A percentile compares a stretch with the other conserved stretches of the same genome.
Conservation (phyloP, 345 rosid species). For the Clausena lansium region DNA sequence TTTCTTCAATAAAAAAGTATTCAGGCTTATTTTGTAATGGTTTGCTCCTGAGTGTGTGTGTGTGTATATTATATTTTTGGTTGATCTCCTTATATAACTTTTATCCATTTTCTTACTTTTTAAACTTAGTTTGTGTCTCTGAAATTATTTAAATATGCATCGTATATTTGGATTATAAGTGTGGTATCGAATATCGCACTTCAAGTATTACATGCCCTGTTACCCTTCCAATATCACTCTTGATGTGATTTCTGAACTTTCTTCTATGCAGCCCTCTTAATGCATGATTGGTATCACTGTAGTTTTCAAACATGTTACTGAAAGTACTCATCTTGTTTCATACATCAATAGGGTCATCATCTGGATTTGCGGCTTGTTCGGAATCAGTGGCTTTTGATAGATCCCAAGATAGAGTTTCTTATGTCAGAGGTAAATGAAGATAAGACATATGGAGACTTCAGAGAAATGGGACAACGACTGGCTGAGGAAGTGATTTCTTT, state of each 20-base stretch:
- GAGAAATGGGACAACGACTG: conserved; percentile 94
- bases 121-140: neutral
- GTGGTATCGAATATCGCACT: neutral
- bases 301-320: neutral
- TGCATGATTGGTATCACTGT: neutral
- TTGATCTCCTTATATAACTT: neutral
- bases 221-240: neutral
- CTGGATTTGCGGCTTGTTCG: conserved; percentile 90
- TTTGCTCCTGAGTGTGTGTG: neutral
- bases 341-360: conserved; percentile 74
- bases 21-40: neutral
- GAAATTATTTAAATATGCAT: neutral
- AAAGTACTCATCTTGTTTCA: neutral
- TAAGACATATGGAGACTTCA: conserved; percentile 85
- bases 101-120: neutral
- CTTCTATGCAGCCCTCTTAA: neutral
- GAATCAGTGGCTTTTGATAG: conserved; percentile 96
- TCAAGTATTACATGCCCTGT: neutral
- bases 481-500: conserved; percentile 86
- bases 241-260: neutral
- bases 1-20: neutral
- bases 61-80: neutral
- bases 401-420: conserved; percentile 82
- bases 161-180: neutral
- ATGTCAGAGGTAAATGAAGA: conserved; percentile 97